phyloP scores from a whole-genome alignment of 2,329 filamentous ascomycete species.

The Colletotrichum caudatum region DNA sequence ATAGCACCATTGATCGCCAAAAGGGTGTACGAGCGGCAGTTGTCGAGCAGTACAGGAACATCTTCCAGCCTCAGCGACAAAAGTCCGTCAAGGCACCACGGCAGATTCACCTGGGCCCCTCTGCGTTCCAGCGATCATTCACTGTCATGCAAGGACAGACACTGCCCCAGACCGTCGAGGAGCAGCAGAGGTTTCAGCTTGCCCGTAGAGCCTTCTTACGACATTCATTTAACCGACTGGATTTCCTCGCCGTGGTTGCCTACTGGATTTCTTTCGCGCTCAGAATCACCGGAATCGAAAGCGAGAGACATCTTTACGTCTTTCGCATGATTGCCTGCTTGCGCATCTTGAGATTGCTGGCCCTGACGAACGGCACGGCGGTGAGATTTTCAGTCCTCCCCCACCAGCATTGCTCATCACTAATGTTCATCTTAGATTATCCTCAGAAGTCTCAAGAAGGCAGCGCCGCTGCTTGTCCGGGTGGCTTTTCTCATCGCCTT shows the following conservation, averaged over 20 bases:
- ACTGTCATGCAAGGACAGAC: constrained; percentile 77
- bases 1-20: constrained; percentile 88
- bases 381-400: constrained; percentile 62
- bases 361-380: constrained; percentile 92
- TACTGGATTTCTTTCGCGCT: constrained; percentile 93
- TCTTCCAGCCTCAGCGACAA: constrained; percentile 86
- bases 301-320: constrained; percentile 79
- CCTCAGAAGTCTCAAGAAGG: constrained; percentile 93
- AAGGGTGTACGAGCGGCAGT: constrained; percentile 80
- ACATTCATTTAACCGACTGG: constrained; percentile 94
- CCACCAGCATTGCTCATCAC: constrained; percentile 21
- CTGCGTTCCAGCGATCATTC: constrained; percentile 80
- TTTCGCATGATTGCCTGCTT: constrained; percentile 98
- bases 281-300: constrained; percentile 76
- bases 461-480: constrained; percentile 89
- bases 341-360: constrained; percentile 89
- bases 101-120: constrained; percentile 62
- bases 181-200: constrained; percentile 86
- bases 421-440: constrained; percentile 74
- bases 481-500: constrained; percentile 95
- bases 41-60: constrained; percentile 77
- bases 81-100: constrained; percentile 70
- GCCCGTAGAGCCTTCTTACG: constrained; percentile 92
- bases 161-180: constrained; percentile 72
- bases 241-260: constrained; percentile 93